These are phyloP conservation scores for Solanum chmielewskii DNA, from an alignment of 257 asterid genomes.

Conservation along the genomic window DNA sequence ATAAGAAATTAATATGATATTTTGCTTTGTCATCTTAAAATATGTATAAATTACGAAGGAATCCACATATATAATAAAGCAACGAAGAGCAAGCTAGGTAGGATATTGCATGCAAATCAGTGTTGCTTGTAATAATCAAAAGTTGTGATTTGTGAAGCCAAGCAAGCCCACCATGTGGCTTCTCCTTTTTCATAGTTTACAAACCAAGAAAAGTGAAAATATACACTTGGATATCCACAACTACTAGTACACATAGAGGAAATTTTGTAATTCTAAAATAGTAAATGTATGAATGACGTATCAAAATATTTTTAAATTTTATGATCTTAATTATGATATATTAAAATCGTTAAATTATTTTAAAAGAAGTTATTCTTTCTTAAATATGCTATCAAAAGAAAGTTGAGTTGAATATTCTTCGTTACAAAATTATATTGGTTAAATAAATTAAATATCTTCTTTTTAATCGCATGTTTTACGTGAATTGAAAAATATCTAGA, in stretches of 20 bases:
- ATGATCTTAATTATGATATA: neutral
- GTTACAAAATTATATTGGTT: neutral
- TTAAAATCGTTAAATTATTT: too few species aligned
- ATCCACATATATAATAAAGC: neutral
- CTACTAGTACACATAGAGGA: neutral
- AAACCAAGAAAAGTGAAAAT: slow-evolving; percentile 1
- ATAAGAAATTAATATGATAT: too few species aligned
- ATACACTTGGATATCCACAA: neutral
- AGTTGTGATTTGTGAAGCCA: neutral
- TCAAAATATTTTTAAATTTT: neutral
- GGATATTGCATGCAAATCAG: neutral
- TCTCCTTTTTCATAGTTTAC: neutral
- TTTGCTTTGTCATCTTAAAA: neutral
- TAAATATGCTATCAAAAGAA: neutral
- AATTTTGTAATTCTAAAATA: too few species aligned
- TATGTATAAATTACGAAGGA: neutral
- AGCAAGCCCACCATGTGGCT: slow-evolving; percentile 10
- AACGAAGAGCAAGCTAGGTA: neutral
- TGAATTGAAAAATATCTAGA: neutral
- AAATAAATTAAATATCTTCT: neutral
- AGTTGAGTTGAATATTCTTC: neutral
- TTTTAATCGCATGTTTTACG: neutral
- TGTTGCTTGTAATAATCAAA: slow-evolving; percentile 2
- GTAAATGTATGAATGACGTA: neutral
- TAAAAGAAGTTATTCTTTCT: neutral